Base-by-base conservation (phyloP, 2,329 filamentous ascomycete species). In the Penicillium olsonii region DNA sequence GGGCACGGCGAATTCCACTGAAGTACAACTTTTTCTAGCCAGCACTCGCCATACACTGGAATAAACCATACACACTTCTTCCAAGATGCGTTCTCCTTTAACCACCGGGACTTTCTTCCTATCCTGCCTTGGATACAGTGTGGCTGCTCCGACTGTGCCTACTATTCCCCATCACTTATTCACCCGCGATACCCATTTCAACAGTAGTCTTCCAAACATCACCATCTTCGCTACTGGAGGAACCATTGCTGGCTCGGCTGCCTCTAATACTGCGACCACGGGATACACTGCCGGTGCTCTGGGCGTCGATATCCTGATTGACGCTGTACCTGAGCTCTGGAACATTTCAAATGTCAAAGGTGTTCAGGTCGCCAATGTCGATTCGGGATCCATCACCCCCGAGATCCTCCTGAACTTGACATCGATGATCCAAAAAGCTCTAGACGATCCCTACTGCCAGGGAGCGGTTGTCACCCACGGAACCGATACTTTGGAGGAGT, bases 401-500 rank as follows among this genome's bases (percentile, higher is more conserved):
- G n/a, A 11, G n/a, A 31, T 31, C 5, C 7, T 31, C 6, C 29
- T 31, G 12, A 14, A 31, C 14, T 31, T 31, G 29, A 31, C 29
- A n/a, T 6, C 43, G 33, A 7, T 19, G 31, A 11, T 45, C 22
- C 29, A 33, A 20, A 17, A n/a, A 2, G 24, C 29, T 8, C 19
- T 39, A 34, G 43, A 15, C 8, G 15, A 33, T 10, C 43, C 24
- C 8, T 6, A 22, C 12, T 27, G 18, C 2, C 43, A 45, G 15
- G 43, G 43, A n/a, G 29, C 27, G 3, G 35, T 45, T n/a, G 35
- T 45, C 8, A 45, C 43, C 9, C 43, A 45, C 18, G 46, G 46
- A 11, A 49, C 46, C 3, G 46, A 49, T 22, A 49, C 46, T 5
- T 37, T 49, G 17, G 46, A 49, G 17, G 46, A 49, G 34, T 39